Evolutionary conservation across 768 basidiomycete genomes (phyloP).

Genomic region (Gautieria morchelliformis): DNA sequence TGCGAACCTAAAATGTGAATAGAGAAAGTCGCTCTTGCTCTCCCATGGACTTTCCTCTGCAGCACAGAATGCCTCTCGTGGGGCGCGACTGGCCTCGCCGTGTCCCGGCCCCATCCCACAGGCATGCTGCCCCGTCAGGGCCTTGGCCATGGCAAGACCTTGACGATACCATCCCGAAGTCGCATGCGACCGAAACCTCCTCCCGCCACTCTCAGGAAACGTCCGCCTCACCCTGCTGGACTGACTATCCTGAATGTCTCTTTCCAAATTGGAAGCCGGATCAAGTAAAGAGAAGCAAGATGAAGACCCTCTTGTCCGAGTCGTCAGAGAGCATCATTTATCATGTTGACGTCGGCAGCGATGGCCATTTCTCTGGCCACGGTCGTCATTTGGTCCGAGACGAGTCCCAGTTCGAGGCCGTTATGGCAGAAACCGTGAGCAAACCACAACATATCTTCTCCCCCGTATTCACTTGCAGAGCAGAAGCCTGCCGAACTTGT

Average conservation of each 20-base stretch:
- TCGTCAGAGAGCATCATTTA: conserved; percentile 12
- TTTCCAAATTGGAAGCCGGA: conserved; percentile 48
- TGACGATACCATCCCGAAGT: conserved; percentile 17
- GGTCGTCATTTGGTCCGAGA: conserved; percentile 1
- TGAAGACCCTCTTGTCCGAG: conserved; percentile 13
- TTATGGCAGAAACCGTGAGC: conserved; percentile 24
- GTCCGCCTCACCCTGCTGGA: conserved; percentile 18
- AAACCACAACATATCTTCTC: neutral
- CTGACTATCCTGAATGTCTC: conserved; percentile 37
- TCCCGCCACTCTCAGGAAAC: neutral
- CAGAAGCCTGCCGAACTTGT: conserved; percentile 25
- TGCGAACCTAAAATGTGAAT: too few species aligned
- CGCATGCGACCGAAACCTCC: neutral
- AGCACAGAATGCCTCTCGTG: too few species aligned
- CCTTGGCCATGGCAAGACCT: conserved; percentile 7
- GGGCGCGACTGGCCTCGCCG: too few species aligned
- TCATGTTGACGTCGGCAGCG: conserved; percentile 13
- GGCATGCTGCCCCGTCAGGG: conserved; percentile 3
- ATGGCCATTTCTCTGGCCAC: conserved; percentile 9
- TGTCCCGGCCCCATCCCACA: neutral
- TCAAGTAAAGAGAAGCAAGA: conserved; percentile 29
- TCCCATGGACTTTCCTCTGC: too few species aligned
- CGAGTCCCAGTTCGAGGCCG: conserved; percentile 28
- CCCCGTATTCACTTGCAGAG: neutral
- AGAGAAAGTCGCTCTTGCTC: too few species aligned